Evolutionary conservation across 805 yeast species (phyloP).

Genomic region (Candida rishiriensis): DNA sequence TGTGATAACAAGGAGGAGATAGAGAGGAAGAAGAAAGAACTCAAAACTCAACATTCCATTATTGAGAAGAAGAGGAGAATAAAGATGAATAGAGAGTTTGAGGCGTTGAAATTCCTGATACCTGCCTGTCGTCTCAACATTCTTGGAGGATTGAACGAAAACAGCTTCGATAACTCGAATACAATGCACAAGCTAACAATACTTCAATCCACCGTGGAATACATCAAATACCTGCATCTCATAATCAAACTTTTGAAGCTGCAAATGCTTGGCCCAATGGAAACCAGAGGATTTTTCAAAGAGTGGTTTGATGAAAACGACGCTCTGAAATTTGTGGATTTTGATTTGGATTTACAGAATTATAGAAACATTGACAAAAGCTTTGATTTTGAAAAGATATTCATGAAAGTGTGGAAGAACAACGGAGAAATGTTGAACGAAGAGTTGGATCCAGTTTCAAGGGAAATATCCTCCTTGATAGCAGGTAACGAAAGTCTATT

Average conservation of each 20-base stretch:
- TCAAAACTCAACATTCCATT: conserved; percentile 63
- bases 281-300: conserved; percentile 19
- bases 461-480: conserved; percentile 14
- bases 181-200: conserved; percentile 75
- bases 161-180: conserved; percentile 28
- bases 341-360: conserved; percentile 54
- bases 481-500: neutral
- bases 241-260: conserved; percentile 48
- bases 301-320: conserved; percentile 34
- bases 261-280: conserved; percentile 31
- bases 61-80: conserved; percentile 76
- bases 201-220: conserved; percentile 77
- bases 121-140: conserved; percentile 69
- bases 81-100: conserved; percentile 79
- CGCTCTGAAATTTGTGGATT: conserved; percentile 42
- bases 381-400: conserved; percentile 43
- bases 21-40: conserved; percentile 41
- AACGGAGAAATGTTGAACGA: conserved; percentile 21
- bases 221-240: conserved; percentile 64
- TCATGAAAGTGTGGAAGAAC: conserved; percentile 26
- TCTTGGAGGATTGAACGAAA: conserved; percentile 22
- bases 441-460: conserved; percentile 25
- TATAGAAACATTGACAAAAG: conserved; percentile 58
- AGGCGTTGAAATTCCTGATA: conserved; percentile 68
- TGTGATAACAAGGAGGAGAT: conserved; percentile 25